Base-by-base conservation (phyloP, 192 early-diverging fungal genomes). In the Entomortierella beljakovae region DNA sequence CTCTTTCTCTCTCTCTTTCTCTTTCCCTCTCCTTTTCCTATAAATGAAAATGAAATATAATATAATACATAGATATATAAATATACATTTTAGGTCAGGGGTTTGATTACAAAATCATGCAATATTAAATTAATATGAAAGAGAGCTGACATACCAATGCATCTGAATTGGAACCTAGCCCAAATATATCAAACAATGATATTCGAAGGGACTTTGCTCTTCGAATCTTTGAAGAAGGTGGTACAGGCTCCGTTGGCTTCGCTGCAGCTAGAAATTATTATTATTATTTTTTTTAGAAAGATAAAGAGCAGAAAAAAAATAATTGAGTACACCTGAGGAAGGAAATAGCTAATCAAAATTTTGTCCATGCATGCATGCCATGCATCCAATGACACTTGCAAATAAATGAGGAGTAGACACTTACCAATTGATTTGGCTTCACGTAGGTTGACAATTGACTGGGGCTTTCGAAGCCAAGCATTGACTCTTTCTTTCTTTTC, bases 131-230 rank as follows among this genome's bases (percentile, higher is more conserved):
- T 20, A 20, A 11, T 46, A 9, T 9, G 13, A 40, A 40, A 40
- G 37, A 40, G 43, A 20, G 20, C 20, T 13, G 16, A 25, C 22
- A 6, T 74, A 74, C 71, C 57, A 66, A 53, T 1, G 46, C 29
- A 3, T 71, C 61, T n/a, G 46, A 15, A 15, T 25, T 26, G 2
- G 50, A 23, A 22, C 20, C 43, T 34, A 49, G 74, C 4, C 43
- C 46, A 61, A 77, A 77, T 20, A 77, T 77, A 23, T 77, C 74
- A 58, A 77, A 77, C 9, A 77, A 52, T 3, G 74, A 77, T 20
- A 28, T 77, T 18, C 74, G 53, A 22, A 77, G 37, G 20, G 74
- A 77, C 23, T 64, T 77, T 7, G 74, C 26, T 40, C 59, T 77
- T 31, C 61, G 74, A 23, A 64, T 29, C 38, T 34, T 63, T 13